Conservation (phyloP, 1,284 basidiomycete genomes). For the Trichosporon asahii region DNA sequence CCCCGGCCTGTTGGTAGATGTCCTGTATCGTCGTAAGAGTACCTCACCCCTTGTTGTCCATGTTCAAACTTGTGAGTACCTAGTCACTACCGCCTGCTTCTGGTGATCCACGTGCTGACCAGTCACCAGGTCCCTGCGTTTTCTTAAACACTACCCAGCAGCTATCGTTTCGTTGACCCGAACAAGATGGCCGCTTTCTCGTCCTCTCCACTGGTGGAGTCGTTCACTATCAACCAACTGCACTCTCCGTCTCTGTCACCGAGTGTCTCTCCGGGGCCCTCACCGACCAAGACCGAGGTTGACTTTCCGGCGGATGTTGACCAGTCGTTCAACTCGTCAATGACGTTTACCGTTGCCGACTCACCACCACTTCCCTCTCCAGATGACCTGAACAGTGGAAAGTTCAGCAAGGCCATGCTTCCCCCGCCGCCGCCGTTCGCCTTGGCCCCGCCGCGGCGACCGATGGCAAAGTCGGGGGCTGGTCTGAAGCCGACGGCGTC, state of each 20-base stretch:
- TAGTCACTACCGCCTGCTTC: background rate
- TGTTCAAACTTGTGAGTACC: constrained; percentile 6
- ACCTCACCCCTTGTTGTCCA: background rate
- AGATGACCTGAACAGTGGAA: constrained; percentile 13
- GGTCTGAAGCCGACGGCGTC: background rate
- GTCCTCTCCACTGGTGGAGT: constrained; percentile 45
- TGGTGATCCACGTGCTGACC: background rate
- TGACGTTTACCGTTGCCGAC: constrained; percentile 40
- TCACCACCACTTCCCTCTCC: constrained; percentile 27
- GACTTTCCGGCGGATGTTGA: constrained; percentile 50
- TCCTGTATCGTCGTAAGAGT: background rate
- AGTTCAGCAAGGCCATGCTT: constrained; percentile 20
- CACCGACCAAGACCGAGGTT: constrained; percentile 44
- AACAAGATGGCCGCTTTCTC: constrained; percentile 40
- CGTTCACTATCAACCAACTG: constrained; percentile 36
- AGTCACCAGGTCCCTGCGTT: constrained; percentile 8
- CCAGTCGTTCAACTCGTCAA: constrained; percentile 51
- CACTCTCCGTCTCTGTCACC: constrained; percentile 25
- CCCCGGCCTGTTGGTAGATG: background rate
- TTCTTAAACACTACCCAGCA: background rate
- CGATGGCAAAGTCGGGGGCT: constrained; percentile 9
- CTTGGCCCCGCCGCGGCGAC: constrained; percentile 31
- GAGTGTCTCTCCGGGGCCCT: constrained; percentile 29
- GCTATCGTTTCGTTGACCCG: background rate
- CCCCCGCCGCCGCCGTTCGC: constrained; percentile 31